Evolutionary conservation across 352 stramenopile genomes (phyloP).

Genomic region (Phytophthora cactorum): DNA sequence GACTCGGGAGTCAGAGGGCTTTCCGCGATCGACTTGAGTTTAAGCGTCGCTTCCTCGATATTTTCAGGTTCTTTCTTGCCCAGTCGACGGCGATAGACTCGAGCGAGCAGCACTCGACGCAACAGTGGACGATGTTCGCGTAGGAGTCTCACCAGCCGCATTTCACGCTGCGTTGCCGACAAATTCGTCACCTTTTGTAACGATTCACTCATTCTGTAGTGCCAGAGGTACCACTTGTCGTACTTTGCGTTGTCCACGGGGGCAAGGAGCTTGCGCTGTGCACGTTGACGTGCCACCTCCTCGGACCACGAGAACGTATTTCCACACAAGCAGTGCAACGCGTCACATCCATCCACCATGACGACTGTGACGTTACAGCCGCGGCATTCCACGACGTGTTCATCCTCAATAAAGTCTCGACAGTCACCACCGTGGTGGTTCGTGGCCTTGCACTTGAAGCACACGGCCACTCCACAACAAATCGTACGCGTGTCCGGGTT

Average conservation of each 20-base stretch:
- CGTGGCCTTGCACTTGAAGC: conserved; percentile 70
- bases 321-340: conserved; percentile 58
- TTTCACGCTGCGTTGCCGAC: conserved; percentile 32
- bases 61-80: conserved; percentile 15
- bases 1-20: conserved; percentile 2
- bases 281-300: conserved; percentile 55
- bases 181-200: conserved; percentile 40
- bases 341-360: conserved; percentile 69
- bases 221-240: conserved; percentile 43
- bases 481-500: conserved; percentile 53
- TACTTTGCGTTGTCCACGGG: conserved; percentile 38
- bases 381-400: conserved; percentile 58
- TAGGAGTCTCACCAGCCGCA: conserved; percentile 44
- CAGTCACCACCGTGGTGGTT: conserved; percentile 57
- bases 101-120: conserved; percentile 34
- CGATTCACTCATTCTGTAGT: conserved; percentile 18
- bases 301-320: conserved; percentile 56
- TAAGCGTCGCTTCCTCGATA: conserved; percentile 1
- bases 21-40: conserved; percentile 16
- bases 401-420: conserved; percentile 59
- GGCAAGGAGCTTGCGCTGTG: conserved; percentile 53
- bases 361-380: conserved; percentile 65
- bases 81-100: conserved; percentile 25
- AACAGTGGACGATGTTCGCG: conserved; percentile 39
- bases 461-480: conserved; percentile 52